Evolutionary conservation across 2,329 filamentous ascomycete genomes (phyloP), one percentile per base, ranked within the genome.

Genomic region (Penicillium digitatum): DNA sequence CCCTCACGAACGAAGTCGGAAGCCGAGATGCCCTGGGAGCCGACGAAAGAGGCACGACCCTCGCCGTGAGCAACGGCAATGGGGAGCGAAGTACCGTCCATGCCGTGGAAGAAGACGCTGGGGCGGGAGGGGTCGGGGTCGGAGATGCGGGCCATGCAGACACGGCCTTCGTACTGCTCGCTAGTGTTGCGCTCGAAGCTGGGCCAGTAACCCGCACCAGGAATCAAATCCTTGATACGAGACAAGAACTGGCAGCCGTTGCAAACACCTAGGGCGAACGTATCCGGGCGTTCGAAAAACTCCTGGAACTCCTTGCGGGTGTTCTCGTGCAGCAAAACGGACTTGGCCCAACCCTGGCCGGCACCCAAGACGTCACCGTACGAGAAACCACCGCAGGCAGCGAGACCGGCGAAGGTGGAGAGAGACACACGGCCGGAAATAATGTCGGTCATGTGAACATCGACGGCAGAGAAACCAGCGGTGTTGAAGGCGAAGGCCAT

Each of bases 211-310:
- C 78, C 73, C 0, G 91, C 85, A n/a, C 91, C 92, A 0, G 91
- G 92, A 60, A 96, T 95, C 50, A 96, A 79, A 56, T 87, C 85
- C 69, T 90, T 90, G 38, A 95, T 78, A 48, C 90, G 85, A 6
- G 88, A 88, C 38, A 97, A 79, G 84, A 97, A 95, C 74, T 99
- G 94, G 71, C 94, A 97, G 48, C 94, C 94, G 72, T 99, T 99
- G 82, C 94, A 97, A 32, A 97, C 90, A 65, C 94, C 94, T 0
- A 99, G 82, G 0, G 90, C 81, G 74, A 99, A 97, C 0, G 94
- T 97, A 70, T 96, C 90, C 5, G 86, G 83, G 29, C 94, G 85
- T 62, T 86, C 82, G 77, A 97, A 97, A 82, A 96, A 97, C 46
- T 78, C 75, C 66, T 87, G 79, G 76, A 97, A 96, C 64, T 93